Evolutionary conservation across 2,329 filamentous ascomycete species (phyloP).

Genomic region (Acrocalymma vagum): DNA sequence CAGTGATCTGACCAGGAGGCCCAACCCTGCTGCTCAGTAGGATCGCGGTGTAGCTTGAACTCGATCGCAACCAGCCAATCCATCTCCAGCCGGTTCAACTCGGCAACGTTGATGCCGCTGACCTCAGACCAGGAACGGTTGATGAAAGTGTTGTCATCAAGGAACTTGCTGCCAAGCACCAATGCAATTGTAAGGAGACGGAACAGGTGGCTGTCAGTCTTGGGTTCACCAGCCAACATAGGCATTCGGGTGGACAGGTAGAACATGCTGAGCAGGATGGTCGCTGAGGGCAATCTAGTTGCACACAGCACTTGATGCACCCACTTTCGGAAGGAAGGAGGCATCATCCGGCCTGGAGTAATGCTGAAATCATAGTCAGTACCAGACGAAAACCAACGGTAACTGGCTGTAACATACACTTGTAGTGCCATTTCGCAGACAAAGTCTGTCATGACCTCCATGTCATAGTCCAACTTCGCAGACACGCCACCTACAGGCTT

Average conservation of each 20-base stretch:
- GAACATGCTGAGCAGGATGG: conserved; percentile 88
- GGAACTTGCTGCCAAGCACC: conserved; percentile 90
- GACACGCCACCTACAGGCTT: conserved; percentile 85
- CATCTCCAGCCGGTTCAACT: conserved; percentile 85
- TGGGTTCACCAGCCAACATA: conserved; percentile 65
- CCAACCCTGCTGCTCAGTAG: conserved; percentile 77
- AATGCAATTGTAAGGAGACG: conserved; percentile 86
- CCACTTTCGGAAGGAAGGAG: conserved; percentile 86
- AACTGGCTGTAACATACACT: too few species aligned
- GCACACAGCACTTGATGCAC: conserved; percentile 90
- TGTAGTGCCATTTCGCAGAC: conserved; percentile 87
- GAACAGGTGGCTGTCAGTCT: conserved; percentile 76
- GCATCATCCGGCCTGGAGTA: conserved; percentile 68
- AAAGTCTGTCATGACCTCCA: conserved; percentile 95
- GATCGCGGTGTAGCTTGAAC: conserved; percentile 88
- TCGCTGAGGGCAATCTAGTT: conserved; percentile 88
- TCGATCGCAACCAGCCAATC: conserved; percentile 86
- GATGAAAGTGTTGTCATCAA: conserved; percentile 97
- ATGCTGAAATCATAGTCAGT: too few species aligned
- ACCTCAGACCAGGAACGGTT: conserved; percentile 97
- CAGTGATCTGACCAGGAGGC: conserved; percentile 71
- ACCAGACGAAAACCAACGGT: too few species aligned
- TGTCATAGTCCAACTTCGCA: conserved; percentile 94
- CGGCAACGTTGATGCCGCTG: conserved; percentile 83
- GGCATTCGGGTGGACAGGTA: conserved; percentile 87